These are phyloP conservation scores for Mortierella alpina DNA, from an alignment of 192 early-diverging fungal species.

Conservation along the genomic window DNA sequence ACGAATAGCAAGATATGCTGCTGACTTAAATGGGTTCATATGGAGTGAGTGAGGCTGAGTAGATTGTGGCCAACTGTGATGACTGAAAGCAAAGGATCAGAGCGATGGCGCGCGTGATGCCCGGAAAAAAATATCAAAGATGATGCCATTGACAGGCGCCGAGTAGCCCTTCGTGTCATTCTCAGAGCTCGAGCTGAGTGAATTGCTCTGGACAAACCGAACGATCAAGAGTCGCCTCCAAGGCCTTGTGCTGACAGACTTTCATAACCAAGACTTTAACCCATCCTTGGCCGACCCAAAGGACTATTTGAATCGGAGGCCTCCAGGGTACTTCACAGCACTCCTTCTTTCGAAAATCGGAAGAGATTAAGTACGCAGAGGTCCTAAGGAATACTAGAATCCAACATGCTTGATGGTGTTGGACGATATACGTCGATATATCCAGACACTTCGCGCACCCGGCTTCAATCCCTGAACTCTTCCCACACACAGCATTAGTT, in stretches of 20 bases:
- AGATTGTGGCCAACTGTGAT: too few relatives aligned
- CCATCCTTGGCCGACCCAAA: neutral
- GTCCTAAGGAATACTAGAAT: neutral
- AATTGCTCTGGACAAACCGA: neutral
- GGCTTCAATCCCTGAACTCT: neutral
- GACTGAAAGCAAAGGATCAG: too few relatives aligned
- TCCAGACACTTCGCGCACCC: neutral
- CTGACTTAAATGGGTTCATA: too few relatives aligned
- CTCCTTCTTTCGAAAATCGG: neutral
- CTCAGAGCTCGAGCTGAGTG: too few relatives aligned
- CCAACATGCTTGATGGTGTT: neutral
- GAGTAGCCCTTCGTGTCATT: neutral
- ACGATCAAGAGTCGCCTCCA: neutral
- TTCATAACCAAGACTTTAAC: neutral
- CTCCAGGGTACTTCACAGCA: neutral
- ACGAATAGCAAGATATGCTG: too few relatives aligned
- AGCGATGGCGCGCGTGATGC: too few relatives aligned
- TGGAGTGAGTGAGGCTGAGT: too few relatives aligned
- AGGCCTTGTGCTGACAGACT: neutral
- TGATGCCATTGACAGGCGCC: neutral
- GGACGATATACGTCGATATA: neutral
- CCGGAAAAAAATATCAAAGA: too few relatives aligned
- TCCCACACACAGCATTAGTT: too few relatives aligned
- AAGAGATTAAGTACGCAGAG: neutral
- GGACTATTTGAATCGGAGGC: neutral